Conservation (phyloP, 1,139 yeast genomes). For the Blastobotrys illinoisensis region DNA sequence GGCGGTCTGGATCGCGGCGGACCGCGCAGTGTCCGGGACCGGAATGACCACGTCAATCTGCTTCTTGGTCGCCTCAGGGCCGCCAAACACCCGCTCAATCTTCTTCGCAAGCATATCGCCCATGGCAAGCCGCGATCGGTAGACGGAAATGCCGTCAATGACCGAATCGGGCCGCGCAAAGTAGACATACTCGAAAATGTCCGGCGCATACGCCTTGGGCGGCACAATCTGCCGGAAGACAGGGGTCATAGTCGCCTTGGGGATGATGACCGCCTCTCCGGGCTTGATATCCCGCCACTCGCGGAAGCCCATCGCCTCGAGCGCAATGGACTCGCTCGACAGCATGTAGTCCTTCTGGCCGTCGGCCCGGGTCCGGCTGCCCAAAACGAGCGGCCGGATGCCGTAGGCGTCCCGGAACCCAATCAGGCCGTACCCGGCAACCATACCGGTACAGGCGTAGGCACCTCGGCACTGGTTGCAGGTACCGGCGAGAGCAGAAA, state of each 20-base stretch:
- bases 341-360: constrained; percentile 90
- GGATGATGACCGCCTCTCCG: constrained; percentile 94
- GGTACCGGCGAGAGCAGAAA: constrained; percentile 78
- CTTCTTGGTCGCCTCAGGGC: constrained; percentile 42
- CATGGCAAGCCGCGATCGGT: constrained; percentile 89
- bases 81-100: constrained; percentile 49
- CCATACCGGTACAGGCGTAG: constrained; percentile 89
- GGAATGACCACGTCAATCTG: constrained; percentile 93
- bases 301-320: constrained; percentile 86
- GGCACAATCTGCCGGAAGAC: constrained; percentile 87
- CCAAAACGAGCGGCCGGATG: constrained; percentile 82
- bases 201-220: constrained; percentile 78
- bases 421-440: constrained; percentile 92
- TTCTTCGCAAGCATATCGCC: constrained; percentile 82
- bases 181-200: constrained; percentile 93
- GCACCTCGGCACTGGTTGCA: constrained; percentile 84
- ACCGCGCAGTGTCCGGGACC: constrained; percentile 95
- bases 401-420: constrained; percentile 98
- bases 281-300: constrained; percentile 80
- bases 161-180: constrained; percentile 98
- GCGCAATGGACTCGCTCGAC: constrained; percentile 91
- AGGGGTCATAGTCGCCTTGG: constrained; percentile 63
- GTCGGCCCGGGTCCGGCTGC: constrained; percentile 64
- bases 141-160: constrained; percentile 90
- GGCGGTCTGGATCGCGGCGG: constrained; percentile 90